Percentiles rank a stretch among this genome's conserved stretches.
Conservation (phyloP, 2,329 filamentous ascomycete species). For the Aspergillus ochraceus region DNA sequence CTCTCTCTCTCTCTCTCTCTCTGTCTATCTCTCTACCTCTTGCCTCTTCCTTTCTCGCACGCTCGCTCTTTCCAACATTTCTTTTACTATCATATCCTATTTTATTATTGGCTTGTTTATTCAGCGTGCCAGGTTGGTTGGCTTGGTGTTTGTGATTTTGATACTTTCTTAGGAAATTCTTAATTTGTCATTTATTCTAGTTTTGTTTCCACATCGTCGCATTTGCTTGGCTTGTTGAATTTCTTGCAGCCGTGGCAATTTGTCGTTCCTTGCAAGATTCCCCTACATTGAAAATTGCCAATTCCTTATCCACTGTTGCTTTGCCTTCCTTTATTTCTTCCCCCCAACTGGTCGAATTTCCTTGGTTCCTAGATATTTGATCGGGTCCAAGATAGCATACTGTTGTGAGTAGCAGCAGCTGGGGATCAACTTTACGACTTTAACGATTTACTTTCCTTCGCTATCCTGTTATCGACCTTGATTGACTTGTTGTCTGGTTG, state of each 20-base stretch:
- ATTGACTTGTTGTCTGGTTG: neutral
- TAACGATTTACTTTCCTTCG: conserved; percentile 1
- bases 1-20: neutral
- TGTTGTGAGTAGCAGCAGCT: too few relatives aligned
- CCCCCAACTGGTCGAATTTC: too few relatives aligned
- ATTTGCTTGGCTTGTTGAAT: neutral
- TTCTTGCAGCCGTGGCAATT: neutral
- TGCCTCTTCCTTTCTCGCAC: neutral
- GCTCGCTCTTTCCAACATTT: neutral
- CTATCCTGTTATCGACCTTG: neutral
- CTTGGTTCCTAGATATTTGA: too few relatives aligned
- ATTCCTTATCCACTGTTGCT: too few relatives aligned
- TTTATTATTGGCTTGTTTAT: conserved; percentile 14
- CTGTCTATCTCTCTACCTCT: neutral
- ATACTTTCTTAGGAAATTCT: conserved; percentile 9
- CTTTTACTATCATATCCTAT: neutral
- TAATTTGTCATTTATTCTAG: conserved; percentile 2
- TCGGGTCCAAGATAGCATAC: too few relatives aligned
- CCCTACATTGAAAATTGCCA: neutral
- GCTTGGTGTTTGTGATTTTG: conserved; percentile 10
- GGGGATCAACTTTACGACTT: neutral
- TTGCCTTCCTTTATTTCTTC: too few relatives aligned
- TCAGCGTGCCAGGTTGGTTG: conserved; percentile 20
- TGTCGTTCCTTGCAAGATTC: conserved; percentile 10
- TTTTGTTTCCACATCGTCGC: neutral